Conservation (phyloP, 768 basidiomycete species). For the Russula dissimulans region DNA sequence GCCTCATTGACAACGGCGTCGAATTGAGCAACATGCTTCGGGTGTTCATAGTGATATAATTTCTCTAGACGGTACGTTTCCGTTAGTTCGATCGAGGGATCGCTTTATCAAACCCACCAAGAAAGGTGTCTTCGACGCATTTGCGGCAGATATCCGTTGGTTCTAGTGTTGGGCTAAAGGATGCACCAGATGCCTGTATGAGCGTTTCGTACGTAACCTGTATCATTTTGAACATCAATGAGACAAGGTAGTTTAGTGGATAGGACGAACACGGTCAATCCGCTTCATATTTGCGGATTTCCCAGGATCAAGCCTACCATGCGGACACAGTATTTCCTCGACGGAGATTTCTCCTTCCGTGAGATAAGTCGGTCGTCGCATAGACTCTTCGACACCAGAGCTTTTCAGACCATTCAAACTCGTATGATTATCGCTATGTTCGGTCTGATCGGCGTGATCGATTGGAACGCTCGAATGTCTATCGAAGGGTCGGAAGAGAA, state of each 20-base stretch:
- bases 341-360: slow-evolving; percentile 36
- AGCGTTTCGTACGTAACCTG: slow-evolving; percentile 42
- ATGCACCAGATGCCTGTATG: slow-evolving; percentile 26
- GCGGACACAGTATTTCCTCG: slow-evolving; percentile 49
- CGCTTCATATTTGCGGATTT: slow-evolving; percentile 60
- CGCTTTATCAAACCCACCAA: slow-evolving; percentile 33
- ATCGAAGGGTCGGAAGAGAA: slow-evolving; percentile 13
- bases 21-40: slow-evolving; percentile 47
- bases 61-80: slow-evolving; percentile 37
- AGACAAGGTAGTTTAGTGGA: background rate
- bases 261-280: slow-evolving; percentile 41
- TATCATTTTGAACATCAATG: slow-evolving; percentile 1
- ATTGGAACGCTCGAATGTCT: background rate
- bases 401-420: background rate
- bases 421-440: background rate
- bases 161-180: slow-evolving; percentile 39
- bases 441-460: background rate
- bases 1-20: slow-evolving; percentile 41
- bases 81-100: background rate
- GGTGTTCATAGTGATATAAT: slow-evolving; percentile 61
- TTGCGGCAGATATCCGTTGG: slow-evolving; percentile 47
- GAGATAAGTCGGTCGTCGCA: background rate
- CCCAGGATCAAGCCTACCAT: slow-evolving; percentile 51
- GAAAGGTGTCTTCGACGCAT: slow-evolving; percentile 51
- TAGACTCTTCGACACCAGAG: background rate